Evolutionary conservation across 257 asterid species (phyloP).

Genomic region (Striga asiatica): DNA sequence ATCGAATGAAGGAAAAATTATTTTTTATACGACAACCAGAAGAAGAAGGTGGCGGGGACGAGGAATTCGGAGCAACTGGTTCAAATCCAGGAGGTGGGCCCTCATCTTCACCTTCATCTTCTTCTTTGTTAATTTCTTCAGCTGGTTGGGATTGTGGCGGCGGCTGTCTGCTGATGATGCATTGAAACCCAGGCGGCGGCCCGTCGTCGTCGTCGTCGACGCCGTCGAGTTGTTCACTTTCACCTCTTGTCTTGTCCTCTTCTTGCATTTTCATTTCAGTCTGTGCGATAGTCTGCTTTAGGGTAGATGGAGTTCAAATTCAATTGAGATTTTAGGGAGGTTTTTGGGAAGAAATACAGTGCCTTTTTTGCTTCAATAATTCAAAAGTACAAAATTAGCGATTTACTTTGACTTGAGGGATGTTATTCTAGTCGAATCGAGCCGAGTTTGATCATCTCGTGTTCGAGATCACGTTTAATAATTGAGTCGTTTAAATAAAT

Average conservation of each 20-base stretch:
- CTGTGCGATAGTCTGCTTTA: too few species aligned
- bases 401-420: too few species aligned
- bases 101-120: constrained; percentile 33
- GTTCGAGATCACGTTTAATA: too few species aligned
- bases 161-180: constrained; percentile 24
- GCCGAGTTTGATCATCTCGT: too few species aligned
- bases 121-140: constrained; percentile 18
- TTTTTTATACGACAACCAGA: constrained; percentile 20
- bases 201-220: constrained; percentile 67
- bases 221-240: constrained; percentile 12
- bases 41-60: constrained; percentile 15
- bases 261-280: constrained; percentile 1
- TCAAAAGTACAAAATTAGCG: too few species aligned
- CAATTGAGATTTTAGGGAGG: too few species aligned
- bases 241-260: constrained; percentile 1
- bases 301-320: too few species aligned
- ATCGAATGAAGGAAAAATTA: neutral
- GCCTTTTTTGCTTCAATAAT: too few species aligned
- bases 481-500: too few species aligned
- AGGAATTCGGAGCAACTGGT: constrained; percentile 24
- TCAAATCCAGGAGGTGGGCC: constrained; percentile 89
- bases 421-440: too few species aligned
- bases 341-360: too few species aligned
- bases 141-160: neutral
- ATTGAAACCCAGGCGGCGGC: constrained; percentile 77